Conservation (phyloP, 2,329 filamentous ascomycete species). For the Calonectria hongkongensis region DNA sequence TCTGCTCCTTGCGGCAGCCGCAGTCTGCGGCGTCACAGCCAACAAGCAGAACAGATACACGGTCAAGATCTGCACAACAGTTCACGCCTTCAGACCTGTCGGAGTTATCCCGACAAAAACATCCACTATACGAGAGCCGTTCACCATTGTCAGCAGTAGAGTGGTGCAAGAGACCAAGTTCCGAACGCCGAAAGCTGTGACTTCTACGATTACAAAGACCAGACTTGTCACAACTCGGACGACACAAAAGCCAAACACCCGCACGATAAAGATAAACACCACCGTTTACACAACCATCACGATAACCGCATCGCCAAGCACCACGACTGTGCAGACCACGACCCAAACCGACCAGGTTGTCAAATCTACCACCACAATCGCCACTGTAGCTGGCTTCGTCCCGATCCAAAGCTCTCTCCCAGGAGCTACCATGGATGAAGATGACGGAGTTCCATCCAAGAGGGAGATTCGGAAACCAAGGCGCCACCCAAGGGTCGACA, state of each 20-base stretch:
- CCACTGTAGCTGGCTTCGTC: neutral
- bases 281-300: neutral
- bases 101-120: neutral
- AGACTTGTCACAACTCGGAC: neutral
- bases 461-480: neutral
- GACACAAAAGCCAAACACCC: neutral
- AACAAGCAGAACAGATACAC: neutral
- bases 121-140: neutral
- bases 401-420: conserved; percentile 13
- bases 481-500: neutral
- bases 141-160: neutral
- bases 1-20: neutral
- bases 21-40: neutral
- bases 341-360: neutral
- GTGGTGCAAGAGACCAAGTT: neutral
- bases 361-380: neutral
- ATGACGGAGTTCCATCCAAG: neutral
- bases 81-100: neutral
- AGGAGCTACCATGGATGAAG: neutral
- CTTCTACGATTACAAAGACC: conserved; percentile 1
- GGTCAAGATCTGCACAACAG: neutral
- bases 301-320: neutral
- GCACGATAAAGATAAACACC: neutral
- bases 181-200: neutral
- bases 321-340: neutral